Conservation (phyloP, 164 flowering plant genomes). For the Vitis labrusca region DNA sequence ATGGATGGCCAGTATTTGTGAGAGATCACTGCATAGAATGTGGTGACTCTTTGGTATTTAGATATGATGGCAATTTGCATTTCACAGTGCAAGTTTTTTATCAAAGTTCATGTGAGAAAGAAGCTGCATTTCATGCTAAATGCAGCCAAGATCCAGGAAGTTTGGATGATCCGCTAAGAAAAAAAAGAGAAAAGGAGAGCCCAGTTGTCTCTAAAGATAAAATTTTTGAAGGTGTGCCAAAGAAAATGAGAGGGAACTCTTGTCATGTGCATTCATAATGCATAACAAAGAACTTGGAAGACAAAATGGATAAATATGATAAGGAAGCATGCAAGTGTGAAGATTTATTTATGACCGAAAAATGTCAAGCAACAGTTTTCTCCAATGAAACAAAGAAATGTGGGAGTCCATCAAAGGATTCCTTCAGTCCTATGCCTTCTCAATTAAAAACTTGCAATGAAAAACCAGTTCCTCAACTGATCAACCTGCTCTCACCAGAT, state of each 20-base stretch:
- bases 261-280: slow-evolving; percentile 11
- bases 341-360: background rate
- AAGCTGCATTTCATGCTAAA: slow-evolving; percentile 37
- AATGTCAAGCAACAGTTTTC: background rate
- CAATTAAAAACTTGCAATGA: slow-evolving; percentile 8
- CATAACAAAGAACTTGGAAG: slow-evolving; percentile 11
- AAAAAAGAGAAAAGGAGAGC: slow-evolving; percentile 41
- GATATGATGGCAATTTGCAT: slow-evolving; percentile 57
- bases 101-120: slow-evolving; percentile 63
- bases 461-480: slow-evolving; percentile 3
- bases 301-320: background rate
- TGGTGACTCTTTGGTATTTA: slow-evolving; percentile 62
- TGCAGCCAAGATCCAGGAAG: slow-evolving; percentile 29
- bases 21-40: slow-evolving; percentile 46
- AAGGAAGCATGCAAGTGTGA: slow-evolving; percentile 4
- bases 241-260: slow-evolving; percentile 28
- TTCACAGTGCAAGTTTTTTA: slow-evolving; percentile 69
- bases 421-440: slow-evolving; percentile 7
- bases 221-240: slow-evolving; percentile 18
- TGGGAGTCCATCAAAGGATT: slow-evolving; percentile 2
- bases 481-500: too few species aligned
- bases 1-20: slow-evolving; percentile 68
- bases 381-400: background rate
- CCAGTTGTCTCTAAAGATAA: slow-evolving; percentile 14
- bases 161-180: slow-evolving; percentile 1